Conservation (phyloP, 148 eudicot genomes). For the Rhododendron griersonianum region DNA sequence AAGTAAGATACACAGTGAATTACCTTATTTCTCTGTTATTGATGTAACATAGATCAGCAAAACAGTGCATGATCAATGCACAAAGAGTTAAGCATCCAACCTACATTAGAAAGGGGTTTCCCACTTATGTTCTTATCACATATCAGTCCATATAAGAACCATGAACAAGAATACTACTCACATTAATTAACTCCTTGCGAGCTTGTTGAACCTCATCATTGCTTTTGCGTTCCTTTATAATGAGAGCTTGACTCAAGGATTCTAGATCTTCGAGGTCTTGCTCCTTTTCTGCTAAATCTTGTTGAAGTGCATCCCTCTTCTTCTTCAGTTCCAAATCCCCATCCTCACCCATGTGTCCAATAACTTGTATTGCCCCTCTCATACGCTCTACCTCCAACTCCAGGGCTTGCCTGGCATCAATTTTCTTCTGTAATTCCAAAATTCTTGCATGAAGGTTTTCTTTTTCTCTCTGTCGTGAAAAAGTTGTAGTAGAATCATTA, state of each 20-base stretch:
- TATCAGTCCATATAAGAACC: conserved; percentile 7
- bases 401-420: background rate
- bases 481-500: background rate
- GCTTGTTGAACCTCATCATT: conserved; percentile 79
- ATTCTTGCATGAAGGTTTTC: conserved; percentile 1
- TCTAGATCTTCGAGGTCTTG: background rate
- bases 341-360: background rate
- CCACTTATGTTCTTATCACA: background rate
- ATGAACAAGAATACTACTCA: conserved; percentile 15
- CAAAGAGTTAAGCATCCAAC: background rate
- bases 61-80: background rate
- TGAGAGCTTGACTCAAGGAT: conserved; percentile 18
- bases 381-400: background rate
- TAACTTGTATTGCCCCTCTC: background rate
- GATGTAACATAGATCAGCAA: too few relatives aligned
- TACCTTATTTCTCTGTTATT: conserved; percentile 16
- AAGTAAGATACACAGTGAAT: background rate
- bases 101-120: background rate
- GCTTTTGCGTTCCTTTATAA: conserved; percentile 45
- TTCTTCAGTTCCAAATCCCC: background rate
- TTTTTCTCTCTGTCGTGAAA: background rate
- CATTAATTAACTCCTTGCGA: conserved; percentile 58
- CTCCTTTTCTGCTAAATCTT: background rate
- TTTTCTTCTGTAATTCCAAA: background rate
- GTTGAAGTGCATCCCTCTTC: background rate